Conservation (phyloP, 2,329 filamentous ascomycete species). For the Capronia coronata region DNA sequence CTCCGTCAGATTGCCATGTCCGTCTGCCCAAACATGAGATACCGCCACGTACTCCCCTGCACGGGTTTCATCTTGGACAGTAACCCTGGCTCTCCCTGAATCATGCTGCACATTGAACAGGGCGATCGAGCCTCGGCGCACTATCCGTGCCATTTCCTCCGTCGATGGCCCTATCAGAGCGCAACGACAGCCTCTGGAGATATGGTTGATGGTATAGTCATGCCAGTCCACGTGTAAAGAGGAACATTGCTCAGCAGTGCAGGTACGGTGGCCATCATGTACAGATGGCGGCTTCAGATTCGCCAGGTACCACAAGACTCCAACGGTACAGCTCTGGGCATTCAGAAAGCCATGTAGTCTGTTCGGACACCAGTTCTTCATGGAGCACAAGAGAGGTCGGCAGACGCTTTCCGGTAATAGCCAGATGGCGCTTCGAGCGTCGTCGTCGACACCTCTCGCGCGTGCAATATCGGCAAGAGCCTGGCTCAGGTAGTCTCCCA, state of each 20-base stretch:
- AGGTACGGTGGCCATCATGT: not conserved
- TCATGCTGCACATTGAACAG: not conserved
- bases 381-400: not conserved
- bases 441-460: not conserved
- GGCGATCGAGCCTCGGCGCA: not conserved
- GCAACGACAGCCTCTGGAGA: not conserved
- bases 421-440: not conserved
- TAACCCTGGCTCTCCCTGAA: too few species aligned
- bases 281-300: not conserved
- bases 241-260: not conserved
- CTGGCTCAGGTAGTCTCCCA: slow-evolving; percentile 2
- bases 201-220: not conserved
- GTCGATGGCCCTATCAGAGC: not conserved
- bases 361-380: slow-evolving; percentile 4
- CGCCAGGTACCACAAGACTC: slow-evolving; percentile 8
- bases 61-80: not conserved
- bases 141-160: not conserved
- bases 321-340: not conserved
- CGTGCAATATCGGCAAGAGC: not conserved
- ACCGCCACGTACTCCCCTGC: slow-evolving; percentile 19
- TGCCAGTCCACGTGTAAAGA: slow-evolving; percentile 1
- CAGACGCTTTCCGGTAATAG: not conserved
- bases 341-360: not conserved
- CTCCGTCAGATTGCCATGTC: slow-evolving; percentile 21
- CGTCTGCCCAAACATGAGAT: slow-evolving; percentile 28